phyloP scores from a whole-genome alignment of 495 filamentous ascomycete genomes.

The Xylaria longipes region DNA sequence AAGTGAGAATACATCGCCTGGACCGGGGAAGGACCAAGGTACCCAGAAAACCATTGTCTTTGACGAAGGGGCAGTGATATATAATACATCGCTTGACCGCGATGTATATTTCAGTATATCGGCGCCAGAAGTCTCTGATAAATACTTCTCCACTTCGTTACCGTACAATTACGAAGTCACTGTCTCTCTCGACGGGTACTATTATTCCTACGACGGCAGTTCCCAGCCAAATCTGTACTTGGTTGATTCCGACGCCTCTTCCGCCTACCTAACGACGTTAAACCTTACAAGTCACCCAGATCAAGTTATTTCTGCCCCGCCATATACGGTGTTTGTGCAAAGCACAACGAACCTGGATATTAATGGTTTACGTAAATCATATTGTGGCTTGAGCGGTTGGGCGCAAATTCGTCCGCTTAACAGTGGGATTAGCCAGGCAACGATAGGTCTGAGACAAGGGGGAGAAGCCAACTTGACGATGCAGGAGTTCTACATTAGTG shows the following conservation, averaged over 20 bases:
- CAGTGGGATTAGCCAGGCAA: constrained; percentile 48
- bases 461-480: constrained; percentile 69
- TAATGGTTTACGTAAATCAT: constrained; percentile 73
- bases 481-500: constrained; percentile 83
- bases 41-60: constrained; percentile 52
- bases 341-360: constrained; percentile 64
- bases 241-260: constrained; percentile 78
- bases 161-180: constrained; percentile 79
- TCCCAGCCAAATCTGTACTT: constrained; percentile 62
- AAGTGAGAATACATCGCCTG: constrained; percentile 68
- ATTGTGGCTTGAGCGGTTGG: constrained; percentile 69
- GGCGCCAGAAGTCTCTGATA: constrained; percentile 64
- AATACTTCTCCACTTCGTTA: constrained; percentile 54
- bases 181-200: constrained; percentile 77
- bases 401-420: constrained; percentile 67
- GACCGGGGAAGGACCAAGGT: constrained; percentile 57
- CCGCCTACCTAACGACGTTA: constrained; percentile 78
- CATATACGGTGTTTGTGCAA: constrained; percentile 82
- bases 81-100: constrained; percentile 57
- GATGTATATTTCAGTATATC: constrained; percentile 78
- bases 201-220: constrained; percentile 63
- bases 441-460: constrained; percentile 70
- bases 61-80: constrained; percentile 66
- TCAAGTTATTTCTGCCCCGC: constrained; percentile 52
- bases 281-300: constrained; percentile 61